Evolutionary conservation across 116 monocot genomes (phyloP).

Genomic region (Thalassia testudinum): DNA sequence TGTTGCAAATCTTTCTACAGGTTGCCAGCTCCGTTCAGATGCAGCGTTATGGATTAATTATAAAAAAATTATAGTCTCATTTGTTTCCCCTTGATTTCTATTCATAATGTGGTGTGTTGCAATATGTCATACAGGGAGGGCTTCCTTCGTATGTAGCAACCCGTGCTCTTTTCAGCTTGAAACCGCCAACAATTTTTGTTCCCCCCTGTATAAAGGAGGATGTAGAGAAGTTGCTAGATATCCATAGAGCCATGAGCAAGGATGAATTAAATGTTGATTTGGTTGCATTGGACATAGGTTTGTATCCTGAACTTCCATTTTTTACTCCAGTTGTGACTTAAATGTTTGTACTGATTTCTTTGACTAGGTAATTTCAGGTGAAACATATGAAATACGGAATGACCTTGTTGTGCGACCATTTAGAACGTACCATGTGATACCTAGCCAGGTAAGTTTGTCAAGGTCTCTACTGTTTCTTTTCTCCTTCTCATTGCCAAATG

Average conservation of each 20-base stretch:
- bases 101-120: too few relatives aligned
- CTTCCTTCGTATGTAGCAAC: conserved; percentile 97
- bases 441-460: conserved; percentile 59
- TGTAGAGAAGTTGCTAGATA: conserved; percentile 70
- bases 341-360: background rate
- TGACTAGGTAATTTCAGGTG: conserved; percentile 29
- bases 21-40: too few relatives aligned
- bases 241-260: conserved; percentile 76
- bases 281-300: conserved; percentile 85
- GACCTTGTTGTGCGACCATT: conserved; percentile 96
- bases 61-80: too few relatives aligned
- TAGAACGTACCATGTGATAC: conserved; percentile 82
- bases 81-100: too few relatives aligned
- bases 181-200: conserved; percentile 88
- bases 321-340: background rate
- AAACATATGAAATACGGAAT: conserved; percentile 93
- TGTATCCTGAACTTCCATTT: conserved; percentile 4
- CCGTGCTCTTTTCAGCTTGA: conserved; percentile 70
- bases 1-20: too few relatives aligned
- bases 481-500: too few relatives aligned
- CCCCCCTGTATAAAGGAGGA: conserved; percentile 76
- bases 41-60: too few relatives aligned
- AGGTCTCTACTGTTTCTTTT: too few relatives aligned
- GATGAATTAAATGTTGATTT: conserved; percentile 71
- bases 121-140: conserved; percentile 46